phyloP scores from a whole-genome alignment of 2,329 filamentous ascomycete genomes.

The Nothophoma quercina region DNA sequence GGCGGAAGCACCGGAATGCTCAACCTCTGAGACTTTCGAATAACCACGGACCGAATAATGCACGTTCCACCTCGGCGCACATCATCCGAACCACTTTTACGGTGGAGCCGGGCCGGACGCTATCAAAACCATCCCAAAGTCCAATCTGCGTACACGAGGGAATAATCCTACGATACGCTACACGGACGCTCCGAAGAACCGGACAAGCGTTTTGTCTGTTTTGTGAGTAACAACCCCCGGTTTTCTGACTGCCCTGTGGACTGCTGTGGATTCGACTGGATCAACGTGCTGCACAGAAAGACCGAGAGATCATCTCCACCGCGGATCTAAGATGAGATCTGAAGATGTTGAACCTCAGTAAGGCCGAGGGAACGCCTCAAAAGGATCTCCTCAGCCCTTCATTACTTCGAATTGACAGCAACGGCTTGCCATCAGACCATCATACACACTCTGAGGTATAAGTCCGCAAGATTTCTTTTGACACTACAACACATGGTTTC shows the following conservation, averaged over 20 bases:
- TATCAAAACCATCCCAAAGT: background rate
- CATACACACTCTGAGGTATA: too few species aligned
- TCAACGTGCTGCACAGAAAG: background rate
- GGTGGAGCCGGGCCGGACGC: conserved; percentile 3
- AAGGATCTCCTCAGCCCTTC: background rate
- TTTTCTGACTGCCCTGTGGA: background rate
- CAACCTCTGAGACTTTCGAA: background rate
- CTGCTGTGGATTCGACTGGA: background rate
- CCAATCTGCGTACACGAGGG: conserved; percentile 11
- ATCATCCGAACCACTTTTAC: background rate
- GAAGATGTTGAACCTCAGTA: background rate
- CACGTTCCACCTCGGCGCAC: background rate
- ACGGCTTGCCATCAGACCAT: too few species aligned
- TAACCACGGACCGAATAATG: background rate
- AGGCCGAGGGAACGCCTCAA: background rate
- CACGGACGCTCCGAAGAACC: conserved; percentile 1
- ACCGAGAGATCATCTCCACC: background rate
- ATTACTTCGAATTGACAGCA: background rate
- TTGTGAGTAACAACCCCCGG: background rate
- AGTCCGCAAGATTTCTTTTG: too few species aligned
- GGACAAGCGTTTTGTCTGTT: background rate
- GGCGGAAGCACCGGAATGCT: conserved; percentile 2
- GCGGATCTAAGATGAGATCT: background rate
- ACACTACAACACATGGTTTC: too few species aligned
- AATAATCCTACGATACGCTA: background rate